Evolutionary conservation across 257 asterid species (phyloP).

Genomic region (Nicotiana undulata): DNA sequence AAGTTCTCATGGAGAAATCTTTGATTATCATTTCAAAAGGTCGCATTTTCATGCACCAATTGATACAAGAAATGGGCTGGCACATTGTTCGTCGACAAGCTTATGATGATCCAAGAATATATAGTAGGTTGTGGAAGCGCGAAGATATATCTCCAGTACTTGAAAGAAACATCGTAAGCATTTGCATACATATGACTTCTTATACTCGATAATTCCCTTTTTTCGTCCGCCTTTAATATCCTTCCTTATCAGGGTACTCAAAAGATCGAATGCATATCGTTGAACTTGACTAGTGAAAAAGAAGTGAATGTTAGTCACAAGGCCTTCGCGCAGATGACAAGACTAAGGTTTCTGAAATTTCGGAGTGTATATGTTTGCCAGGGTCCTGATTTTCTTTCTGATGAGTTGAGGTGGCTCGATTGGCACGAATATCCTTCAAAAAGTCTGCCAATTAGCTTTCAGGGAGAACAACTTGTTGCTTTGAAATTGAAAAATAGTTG

Average conservation of each 20-base stretch:
- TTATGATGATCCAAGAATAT: neutral
- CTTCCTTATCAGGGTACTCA: neutral
- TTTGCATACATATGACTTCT: neutral
- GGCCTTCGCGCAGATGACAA: neutral
- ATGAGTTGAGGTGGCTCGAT: conserved; percentile 6
- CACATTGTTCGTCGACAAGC: neutral
- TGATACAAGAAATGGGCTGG: conserved; percentile 9
- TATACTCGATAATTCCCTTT: too few species aligned
- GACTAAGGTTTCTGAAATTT: conserved; percentile 16
- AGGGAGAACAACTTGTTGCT: conserved; percentile 1
- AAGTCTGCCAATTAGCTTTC: conserved; percentile 1
- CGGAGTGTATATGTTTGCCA: neutral
- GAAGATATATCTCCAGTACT: neutral
- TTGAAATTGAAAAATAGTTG: neutral
- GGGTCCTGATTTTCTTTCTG: conserved; percentile 2
- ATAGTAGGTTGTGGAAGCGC: neutral
- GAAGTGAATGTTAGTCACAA: neutral
- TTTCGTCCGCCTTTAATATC: too few species aligned
- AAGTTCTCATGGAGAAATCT: conserved; percentile 4
- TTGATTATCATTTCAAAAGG: neutral
- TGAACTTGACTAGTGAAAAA: neutral
- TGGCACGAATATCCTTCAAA: conserved; percentile 9
- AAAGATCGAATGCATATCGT: conserved; percentile 6
- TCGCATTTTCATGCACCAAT: conserved; percentile 1
- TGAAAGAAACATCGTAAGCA: neutral